Conservation (phyloP, 2,329 filamentous ascomycete genomes). For the Ophiocordyceps camponoti-leonardi region DNA sequence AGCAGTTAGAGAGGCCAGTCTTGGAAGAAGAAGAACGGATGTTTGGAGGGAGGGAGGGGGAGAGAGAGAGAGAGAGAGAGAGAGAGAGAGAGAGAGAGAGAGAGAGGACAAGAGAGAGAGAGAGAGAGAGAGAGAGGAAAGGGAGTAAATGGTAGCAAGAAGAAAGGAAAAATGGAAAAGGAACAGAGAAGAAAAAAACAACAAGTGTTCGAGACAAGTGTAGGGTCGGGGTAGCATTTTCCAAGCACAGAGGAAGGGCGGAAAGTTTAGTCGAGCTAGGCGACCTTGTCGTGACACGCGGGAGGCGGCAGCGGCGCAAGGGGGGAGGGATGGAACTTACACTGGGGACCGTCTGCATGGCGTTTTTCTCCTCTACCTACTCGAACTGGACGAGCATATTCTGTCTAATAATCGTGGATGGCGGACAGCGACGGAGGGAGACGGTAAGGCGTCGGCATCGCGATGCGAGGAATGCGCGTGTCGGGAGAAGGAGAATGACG, state of each 20-base stretch:
- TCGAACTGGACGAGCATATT: slow-evolving; percentile 19
- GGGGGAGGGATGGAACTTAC: slow-evolving; percentile 20
- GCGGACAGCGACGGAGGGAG: background rate
- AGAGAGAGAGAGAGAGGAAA: no score
- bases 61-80: no score
- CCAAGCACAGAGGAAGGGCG: slow-evolving; percentile 5
- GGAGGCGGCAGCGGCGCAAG: background rate
- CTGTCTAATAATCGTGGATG: slow-evolving; percentile 8
- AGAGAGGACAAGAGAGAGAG: no score
- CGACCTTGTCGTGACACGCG: slow-evolving; percentile 1
- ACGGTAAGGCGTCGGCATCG: background rate
- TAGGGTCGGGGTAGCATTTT: background rate
- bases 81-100: no score
- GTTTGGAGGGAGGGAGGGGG: no score
- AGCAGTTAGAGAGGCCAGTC: background rate
- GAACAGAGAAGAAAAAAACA: no score
- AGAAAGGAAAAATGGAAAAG: no score
- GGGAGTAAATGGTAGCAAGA: no score
- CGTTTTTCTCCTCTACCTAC: slow-evolving; percentile 10
- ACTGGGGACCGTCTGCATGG: slow-evolving; percentile 36
- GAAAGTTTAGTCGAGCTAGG: slow-evolving; percentile 6
- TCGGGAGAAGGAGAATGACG: background rate
- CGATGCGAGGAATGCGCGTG: background rate
- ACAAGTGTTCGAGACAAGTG: background rate
- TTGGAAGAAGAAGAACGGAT: background rate